Percentiles rank a stretch among this genome's conserved stretches.
phyloP scores from a whole-genome alignment of 164 flowering plant genomes.

The Magnolia kwangsiensis region DNA sequence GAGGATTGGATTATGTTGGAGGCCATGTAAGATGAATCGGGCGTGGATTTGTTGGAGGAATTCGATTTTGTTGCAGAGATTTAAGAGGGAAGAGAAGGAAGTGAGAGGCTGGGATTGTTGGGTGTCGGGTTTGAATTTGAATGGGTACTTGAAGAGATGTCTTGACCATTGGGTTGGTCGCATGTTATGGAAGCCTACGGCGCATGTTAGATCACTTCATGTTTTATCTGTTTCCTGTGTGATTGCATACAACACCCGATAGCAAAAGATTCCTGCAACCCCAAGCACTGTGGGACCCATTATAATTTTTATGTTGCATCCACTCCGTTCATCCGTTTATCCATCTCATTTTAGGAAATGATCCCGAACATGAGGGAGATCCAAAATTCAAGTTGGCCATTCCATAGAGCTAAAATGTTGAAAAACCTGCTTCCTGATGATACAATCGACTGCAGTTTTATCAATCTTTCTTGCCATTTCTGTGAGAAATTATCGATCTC shows the following conservation, averaged over 20 bases:
- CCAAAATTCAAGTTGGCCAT: no score
- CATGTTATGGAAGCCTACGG: not conserved
- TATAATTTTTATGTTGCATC: no score
- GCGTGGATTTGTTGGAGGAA: conserved; percentile 54
- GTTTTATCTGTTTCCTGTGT: not conserved
- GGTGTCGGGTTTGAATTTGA: conserved; percentile 25
- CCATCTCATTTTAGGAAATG: no score
- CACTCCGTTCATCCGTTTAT: no score
- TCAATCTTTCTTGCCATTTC: not conserved
- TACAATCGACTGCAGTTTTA: not conserved
- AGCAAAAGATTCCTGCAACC: no score
- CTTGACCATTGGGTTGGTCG: conserved; percentile 16
- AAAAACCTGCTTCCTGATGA: not conserved
- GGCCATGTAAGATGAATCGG: conserved; percentile 48
- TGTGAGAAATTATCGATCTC: not conserved
- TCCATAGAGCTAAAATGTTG: not conserved
- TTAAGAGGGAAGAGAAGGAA: conserved; percentile 34
- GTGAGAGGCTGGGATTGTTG: conserved; percentile 24
- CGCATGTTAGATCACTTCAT: not conserved
- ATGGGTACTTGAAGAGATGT: conserved; percentile 13
- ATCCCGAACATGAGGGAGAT: no score
- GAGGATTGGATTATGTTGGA: conserved; percentile 44
- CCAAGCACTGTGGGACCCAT: no score
- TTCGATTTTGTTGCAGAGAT: conserved; percentile 34
- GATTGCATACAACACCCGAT: no score